Conservation (phyloP, 2,329 filamentous ascomycete genomes). For the Fusarium equiseti region DNA sequence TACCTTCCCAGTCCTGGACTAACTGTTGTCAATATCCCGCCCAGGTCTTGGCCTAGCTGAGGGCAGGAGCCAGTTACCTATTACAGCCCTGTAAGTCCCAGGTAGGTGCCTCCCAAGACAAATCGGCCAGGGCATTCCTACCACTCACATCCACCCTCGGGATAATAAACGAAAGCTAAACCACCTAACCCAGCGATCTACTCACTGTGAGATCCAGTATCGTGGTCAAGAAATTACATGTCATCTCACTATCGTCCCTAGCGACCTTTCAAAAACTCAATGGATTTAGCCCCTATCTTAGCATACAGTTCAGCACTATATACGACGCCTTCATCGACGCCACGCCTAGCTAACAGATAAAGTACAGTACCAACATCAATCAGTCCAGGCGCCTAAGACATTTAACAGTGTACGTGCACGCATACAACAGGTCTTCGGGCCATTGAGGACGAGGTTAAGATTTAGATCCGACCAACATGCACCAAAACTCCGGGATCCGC, state of each 20-base stretch:
- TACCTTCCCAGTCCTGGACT: neutral
- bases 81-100: neutral
- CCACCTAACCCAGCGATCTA: neutral
- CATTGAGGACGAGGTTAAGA: slow-evolving; percentile 9
- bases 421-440: slow-evolving; percentile 4
- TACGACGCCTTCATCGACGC: slow-evolving; percentile 3
- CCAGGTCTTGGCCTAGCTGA: neutral
- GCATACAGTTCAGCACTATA: neutral
- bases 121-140: neutral
- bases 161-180: neutral
- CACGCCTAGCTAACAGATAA: slow-evolving; percentile 11
- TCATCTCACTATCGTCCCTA: neutral
- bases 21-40: neutral
- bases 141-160: neutral
- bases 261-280: neutral
- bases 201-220: neutral
- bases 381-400: slow-evolving; percentile 24
- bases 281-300: neutral
- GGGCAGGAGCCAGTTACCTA: neutral
- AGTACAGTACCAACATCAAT: neutral
- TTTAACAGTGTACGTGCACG: slow-evolving; percentile 8
- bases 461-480: slow-evolving; percentile 1
- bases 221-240: neutral
- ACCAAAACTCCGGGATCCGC: slow-evolving; percentile 10
- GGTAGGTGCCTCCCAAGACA: neutral